These are phyloP conservation scores for Fragaria iinumae DNA, from an alignment of 306 rosid genomes.

Conservation along the genomic window DNA sequence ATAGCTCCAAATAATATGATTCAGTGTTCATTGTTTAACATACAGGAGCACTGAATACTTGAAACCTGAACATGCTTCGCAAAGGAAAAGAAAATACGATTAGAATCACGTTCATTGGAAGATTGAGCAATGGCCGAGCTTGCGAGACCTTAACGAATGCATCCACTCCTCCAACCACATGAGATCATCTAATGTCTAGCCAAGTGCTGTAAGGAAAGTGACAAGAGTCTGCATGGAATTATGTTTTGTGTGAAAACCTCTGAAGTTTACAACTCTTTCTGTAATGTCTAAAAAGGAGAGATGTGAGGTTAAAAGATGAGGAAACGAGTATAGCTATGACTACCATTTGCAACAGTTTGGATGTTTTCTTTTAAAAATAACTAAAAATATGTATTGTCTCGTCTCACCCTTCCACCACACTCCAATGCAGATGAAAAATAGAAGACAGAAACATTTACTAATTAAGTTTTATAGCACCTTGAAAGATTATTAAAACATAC, in stretches of 20 bases:
- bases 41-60: too few relatives aligned
- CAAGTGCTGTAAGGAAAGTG: constrained; percentile 53
- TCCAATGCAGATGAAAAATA: neutral
- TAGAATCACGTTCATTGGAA: constrained; percentile 41
- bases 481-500: neutral
- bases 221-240: constrained; percentile 39
- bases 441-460: neutral
- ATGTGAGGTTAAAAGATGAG: neutral
- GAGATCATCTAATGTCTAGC: constrained; percentile 69
- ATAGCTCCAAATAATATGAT: too few relatives aligned
- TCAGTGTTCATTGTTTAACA: too few relatives aligned
- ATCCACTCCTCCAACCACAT: constrained; percentile 60
- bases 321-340: neutral
- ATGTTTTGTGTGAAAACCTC: constrained; percentile 8
- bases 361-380: neutral
- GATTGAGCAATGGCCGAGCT: constrained; percentile 65
- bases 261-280: constrained; percentile 1
- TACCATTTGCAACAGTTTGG: neutral
- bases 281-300: neutral
- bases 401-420: neutral
- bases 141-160: constrained; percentile 63
- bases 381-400: neutral
- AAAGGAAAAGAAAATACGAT: too few relatives aligned
- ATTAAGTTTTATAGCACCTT: neutral
- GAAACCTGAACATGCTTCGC: too few relatives aligned